These are phyloP conservation scores for Pichia sp. DNA, from an alignment of 1,139 yeast species.

Conservation along the genomic window DNA sequence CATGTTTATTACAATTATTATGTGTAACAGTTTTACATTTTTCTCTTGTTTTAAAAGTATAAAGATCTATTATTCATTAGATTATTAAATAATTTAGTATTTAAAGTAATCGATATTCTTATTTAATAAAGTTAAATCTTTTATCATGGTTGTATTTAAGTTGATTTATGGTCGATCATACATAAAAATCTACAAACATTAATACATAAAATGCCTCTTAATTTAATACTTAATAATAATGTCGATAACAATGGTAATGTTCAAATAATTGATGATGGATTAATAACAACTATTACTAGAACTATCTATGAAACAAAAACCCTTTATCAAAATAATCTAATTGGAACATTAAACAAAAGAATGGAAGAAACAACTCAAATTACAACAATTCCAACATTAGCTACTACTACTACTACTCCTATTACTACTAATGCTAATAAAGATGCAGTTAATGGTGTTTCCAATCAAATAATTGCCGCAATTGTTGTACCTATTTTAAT, in stretches of 20 bases:
- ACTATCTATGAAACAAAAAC: conserved; percentile 8
- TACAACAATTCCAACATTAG: background rate
- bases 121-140: too few relatives aligned
- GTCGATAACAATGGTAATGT: background rate
- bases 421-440: background rate
- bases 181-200: too few relatives aligned
- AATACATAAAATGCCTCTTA: conserved; percentile 1
- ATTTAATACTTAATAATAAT: conserved; percentile 4
- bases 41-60: too few relatives aligned
- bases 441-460: background rate
- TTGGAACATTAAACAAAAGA: conserved; percentile 1
- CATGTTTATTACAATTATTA: too few relatives aligned
- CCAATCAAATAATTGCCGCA: background rate
- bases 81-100: too few relatives aligned
- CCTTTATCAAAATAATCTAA: background rate
- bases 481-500: background rate
- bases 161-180: too few relatives aligned
- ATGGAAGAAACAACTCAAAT: background rate
- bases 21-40: too few relatives aligned
- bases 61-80: too few relatives aligned
- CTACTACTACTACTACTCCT: background rate
- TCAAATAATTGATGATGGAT: background rate
- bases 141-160: too few relatives aligned
- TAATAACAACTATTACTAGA: conserved; percentile 10
- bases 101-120: too few relatives aligned